Percentiles rank a stretch among this genome's conserved stretches.
These are phyloP conservation scores for Infundibulicybe gibba DNA, from an alignment of 768 basidiomycete species.

Conservation along the genomic window DNA sequence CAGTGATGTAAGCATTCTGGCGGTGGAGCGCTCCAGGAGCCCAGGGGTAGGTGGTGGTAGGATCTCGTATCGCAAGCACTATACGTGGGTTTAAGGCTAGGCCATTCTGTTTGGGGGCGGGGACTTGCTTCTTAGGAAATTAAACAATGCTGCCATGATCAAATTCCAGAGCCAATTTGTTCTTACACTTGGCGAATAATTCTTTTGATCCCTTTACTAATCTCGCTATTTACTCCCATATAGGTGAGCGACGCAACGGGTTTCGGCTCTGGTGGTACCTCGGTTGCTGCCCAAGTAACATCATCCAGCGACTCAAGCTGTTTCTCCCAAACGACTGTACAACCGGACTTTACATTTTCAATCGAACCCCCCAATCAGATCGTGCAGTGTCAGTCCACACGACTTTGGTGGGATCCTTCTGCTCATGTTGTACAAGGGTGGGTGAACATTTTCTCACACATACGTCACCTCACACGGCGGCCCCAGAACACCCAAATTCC, in stretches of 20 bases:
- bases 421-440: slow-evolving; percentile 46
- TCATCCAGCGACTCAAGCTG: slow-evolving; percentile 53
- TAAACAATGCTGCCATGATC: no score
- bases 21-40: no score
- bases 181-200: background rate
- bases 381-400: slow-evolving; percentile 58
- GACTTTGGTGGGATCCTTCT: slow-evolving; percentile 61
- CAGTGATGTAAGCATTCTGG: background rate
- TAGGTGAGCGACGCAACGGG: slow-evolving; percentile 58
- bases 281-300: slow-evolving; percentile 55
- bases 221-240: slow-evolving; percentile 5
- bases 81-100: no score
- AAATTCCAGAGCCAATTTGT: no score
- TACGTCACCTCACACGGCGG: slow-evolving; percentile 2
- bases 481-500: slow-evolving; percentile 44
- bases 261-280: slow-evolving; percentile 76
- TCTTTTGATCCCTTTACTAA: background rate
- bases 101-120: no score
- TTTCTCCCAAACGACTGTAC: slow-evolving; percentile 49
- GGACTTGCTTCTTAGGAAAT: no score
- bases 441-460: slow-evolving; percentile 8
- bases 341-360: slow-evolving; percentile 55
- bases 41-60: no score
- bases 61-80: no score
- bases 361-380: slow-evolving; percentile 61